Evolutionary conservation across 345 rosid genomes (phyloP).

Genomic region (Turnera subulata): DNA sequence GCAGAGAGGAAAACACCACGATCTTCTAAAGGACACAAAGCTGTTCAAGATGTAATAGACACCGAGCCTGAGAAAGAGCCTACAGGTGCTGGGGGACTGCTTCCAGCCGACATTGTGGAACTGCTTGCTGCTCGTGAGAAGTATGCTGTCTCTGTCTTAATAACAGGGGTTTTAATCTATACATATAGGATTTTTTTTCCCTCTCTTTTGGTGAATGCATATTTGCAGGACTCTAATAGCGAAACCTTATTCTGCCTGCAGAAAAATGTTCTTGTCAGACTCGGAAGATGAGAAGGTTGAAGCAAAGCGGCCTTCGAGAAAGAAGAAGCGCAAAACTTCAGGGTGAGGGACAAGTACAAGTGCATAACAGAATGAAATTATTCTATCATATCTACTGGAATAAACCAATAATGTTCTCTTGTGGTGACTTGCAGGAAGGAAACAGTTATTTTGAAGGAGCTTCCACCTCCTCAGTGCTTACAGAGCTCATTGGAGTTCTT

Average conservation of each 20-base stretch:
- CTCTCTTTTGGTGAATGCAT: too few species aligned
- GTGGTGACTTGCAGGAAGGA: conserved; percentile 42
- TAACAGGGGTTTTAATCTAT: background rate
- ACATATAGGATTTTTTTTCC: background rate
- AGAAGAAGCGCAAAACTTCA: conserved; percentile 58
- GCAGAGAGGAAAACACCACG: conserved; percentile 57
- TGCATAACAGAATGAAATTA: background rate
- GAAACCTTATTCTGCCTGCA: conserved; percentile 27
- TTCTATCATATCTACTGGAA: background rate
- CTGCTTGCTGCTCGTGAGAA: conserved; percentile 77
- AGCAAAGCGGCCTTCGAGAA: conserved; percentile 29
- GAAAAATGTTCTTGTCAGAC: conserved; percentile 55
- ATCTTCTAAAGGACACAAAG: conserved; percentile 29
- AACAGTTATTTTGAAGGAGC: conserved; percentile 64
- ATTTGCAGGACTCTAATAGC: conserved; percentile 2
- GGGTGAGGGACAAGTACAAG: conserved; percentile 39
- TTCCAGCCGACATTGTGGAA: conserved; percentile 65
- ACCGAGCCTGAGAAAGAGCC: conserved; percentile 36
- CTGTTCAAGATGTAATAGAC: conserved; percentile 31
- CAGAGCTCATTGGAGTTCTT: conserved; percentile 72
- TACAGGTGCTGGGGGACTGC: conserved; percentile 55
- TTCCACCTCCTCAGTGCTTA: conserved; percentile 66
- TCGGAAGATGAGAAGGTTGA: conserved; percentile 52
- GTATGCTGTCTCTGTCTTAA: conserved; percentile 28
- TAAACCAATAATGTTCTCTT: background rate